phyloP scores from a whole-genome alignment of 441 rosid genomes.

The Jatropha podagrica region DNA sequence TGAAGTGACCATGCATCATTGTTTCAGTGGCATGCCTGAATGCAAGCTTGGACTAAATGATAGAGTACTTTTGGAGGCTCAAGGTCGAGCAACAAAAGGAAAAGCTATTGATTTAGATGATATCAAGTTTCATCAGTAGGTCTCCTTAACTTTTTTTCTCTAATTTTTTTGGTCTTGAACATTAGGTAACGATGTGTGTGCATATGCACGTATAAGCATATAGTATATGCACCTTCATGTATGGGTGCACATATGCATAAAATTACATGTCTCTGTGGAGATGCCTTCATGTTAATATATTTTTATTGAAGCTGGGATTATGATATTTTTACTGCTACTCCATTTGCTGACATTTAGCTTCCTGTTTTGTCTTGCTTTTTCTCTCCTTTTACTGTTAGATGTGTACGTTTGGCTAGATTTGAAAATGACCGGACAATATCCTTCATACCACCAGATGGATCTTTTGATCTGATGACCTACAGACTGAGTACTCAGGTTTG shows the following conservation, averaged over 20 bases:
- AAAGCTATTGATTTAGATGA: constrained; percentile 98
- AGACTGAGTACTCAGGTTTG: constrained; percentile 90
- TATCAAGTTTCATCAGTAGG: constrained; percentile 96
- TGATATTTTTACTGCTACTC: not conserved
- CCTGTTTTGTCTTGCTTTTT: not conserved
- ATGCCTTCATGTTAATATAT: not conserved
- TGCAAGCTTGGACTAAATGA: constrained; percentile 97
- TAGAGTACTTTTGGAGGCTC: constrained; percentile 94
- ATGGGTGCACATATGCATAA: not conserved
- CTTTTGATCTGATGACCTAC: constrained; percentile 97
- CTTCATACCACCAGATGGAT: constrained; percentile 95
- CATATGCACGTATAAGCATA: not conserved
- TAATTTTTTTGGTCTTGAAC: not conserved
- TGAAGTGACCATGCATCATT: constrained; percentile 8
- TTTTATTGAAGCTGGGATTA: not conserved
- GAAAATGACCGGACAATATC: constrained; percentile 95
- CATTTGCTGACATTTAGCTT: constrained; percentile 4
- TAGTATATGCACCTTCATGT: not conserved
- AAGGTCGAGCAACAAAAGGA: constrained; percentile 93
- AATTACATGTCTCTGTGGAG: not conserved
- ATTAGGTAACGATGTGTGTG: not conserved
- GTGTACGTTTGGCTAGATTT: constrained; percentile 93
- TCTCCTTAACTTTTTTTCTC: constrained; percentile 15
- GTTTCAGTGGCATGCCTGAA: constrained; percentile 97
- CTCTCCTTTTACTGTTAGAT: constrained; percentile 33